phyloP scores from a whole-genome alignment of 352 stramenopile genomes.

The Globisporangium spiculum region DNA sequence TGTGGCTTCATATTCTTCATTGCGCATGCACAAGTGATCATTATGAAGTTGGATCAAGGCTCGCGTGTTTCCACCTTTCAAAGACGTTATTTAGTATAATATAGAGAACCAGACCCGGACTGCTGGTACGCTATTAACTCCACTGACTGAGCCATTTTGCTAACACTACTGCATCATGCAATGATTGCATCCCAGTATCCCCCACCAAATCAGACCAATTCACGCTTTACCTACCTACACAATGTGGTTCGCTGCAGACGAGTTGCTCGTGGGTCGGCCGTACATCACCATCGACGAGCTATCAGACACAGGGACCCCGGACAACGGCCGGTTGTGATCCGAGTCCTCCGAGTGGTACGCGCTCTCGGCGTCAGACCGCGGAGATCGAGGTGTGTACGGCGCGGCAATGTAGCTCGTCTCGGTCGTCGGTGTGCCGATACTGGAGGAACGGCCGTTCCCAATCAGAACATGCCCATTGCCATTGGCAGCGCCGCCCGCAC shows the following conservation, averaged over 20 bases:
- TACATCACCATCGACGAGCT: constrained; percentile 71
- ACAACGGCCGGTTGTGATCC: constrained; percentile 37
- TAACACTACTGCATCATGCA: background rate
- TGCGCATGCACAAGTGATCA: background rate
- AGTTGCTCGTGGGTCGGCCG: constrained; percentile 30
- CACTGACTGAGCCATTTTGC: background rate
- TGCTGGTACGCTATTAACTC: background rate
- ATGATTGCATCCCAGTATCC: background rate
- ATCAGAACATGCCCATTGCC: background rate
- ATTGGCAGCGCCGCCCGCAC: background rate
- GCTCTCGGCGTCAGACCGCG: constrained; percentile 53
- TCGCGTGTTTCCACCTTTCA: background rate
- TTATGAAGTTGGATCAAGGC: background rate
- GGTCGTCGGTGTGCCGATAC: constrained; percentile 31
- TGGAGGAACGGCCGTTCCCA: constrained; percentile 2
- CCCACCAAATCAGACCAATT: background rate
- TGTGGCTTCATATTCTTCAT: background rate
- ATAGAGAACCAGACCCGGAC: background rate
- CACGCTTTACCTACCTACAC: constrained; percentile 24
- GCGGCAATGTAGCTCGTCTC: constrained; percentile 49
- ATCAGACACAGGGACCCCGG: constrained; percentile 32
- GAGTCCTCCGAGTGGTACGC: constrained; percentile 63
- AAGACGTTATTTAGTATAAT: constrained; percentile 11
- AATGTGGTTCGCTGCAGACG: constrained; percentile 28
- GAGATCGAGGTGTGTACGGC: constrained; percentile 47